Base-by-base conservation (phyloP, 805 yeast species). In the Lipomyces yamanashiensis region DNA sequence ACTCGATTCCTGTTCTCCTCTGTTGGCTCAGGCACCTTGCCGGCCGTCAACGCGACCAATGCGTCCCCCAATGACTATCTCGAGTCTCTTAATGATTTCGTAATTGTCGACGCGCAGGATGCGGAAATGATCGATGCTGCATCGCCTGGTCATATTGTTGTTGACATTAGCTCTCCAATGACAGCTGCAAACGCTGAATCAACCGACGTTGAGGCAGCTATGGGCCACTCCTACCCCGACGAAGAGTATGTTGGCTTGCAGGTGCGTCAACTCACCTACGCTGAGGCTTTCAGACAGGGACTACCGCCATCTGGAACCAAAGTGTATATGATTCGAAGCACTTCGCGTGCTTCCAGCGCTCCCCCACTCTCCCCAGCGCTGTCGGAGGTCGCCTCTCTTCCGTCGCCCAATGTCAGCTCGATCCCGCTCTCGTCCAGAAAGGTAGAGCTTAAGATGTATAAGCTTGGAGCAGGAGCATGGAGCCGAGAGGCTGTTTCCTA, bases 191-290 rank as follows among this genome's bases (percentile, higher is more conserved):
- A 37, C 36, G 34, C 28, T 23, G 53, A 53, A 33, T 17, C 54
- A 10, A 23, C 44, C 33, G 34, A 34, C 13, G 33, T 48, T 8
- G 53, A 51, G 47, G 19, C 34, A 12, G 43, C 13, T 34, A 12
- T 33, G 7, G 34, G 54, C 39, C 17, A 33, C 28, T 36, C 61
- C 7, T 44, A 12, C 15, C 23, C 57, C 45, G 51, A 50, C 37
- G 62, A 61, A n/a, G 65, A 50, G 28, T 62, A 54, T 34, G 62
- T 62, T 19, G 53, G 54, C 41, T 41, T 62, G 53, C 49, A 58
- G 17, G 59, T 58, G 8, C 65, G 65, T 17, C 62, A 50, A 19
- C 58, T 53, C 40, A 62, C 62, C 17, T 62, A 62, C 45, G 62
- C 56, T n/a, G 65, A 62, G 59, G 65, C 47, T 12, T 39, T 62